Evolutionary conservation across 495 filamentous ascomycete genomes (phyloP), one percentile per base, ranked within the genome.

Genomic region (Gamarada debralockiae): DNA sequence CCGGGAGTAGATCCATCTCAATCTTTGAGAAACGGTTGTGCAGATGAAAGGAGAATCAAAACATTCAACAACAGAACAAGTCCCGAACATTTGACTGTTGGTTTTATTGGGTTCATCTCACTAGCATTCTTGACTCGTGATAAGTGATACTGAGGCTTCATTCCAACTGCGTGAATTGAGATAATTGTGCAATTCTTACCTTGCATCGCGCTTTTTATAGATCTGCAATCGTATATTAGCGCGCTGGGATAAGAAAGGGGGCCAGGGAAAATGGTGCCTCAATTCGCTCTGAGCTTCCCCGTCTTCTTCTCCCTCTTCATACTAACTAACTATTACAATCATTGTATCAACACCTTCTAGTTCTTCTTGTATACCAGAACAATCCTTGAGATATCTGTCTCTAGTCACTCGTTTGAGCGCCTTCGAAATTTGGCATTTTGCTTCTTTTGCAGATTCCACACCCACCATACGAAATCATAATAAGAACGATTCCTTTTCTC

Each of bases 181-280:
- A 47, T 33, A 42, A 58, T 52, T 58, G 56, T 56, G 55, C 52
- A 55, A 31, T 25, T 48, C 17, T 15, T 22, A 42, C 54, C 58
- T 55, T 61, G 58, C 58, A 41, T 54, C 54, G n/a, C n/a, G n/a
- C 55, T 57, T 59, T 59, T 59, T 56, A 57, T 63, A 63, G 60
- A 63, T 63, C 56, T 44, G 41, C 37, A 56, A 56, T 56, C 46
- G 49, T 48, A 51, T 43, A 22, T 52, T 56, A 55, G 57, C 54
- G 53, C 47, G 52, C 15, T 45, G 44, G 15, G 37, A 22, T 45
- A 62, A 39, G 55, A 54, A 49, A 57, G 55, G 55, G 59, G 59
- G 52, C 10, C 40, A 15, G 4, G 18, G 9, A 21, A 7, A 15
- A 22, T 15, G 21, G 10, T 13, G 10, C 6, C 18, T 13, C 13